Base-by-base conservation (phyloP, 2,329 filamentous ascomycete species). In the Niveomyces coronatus region DNA sequence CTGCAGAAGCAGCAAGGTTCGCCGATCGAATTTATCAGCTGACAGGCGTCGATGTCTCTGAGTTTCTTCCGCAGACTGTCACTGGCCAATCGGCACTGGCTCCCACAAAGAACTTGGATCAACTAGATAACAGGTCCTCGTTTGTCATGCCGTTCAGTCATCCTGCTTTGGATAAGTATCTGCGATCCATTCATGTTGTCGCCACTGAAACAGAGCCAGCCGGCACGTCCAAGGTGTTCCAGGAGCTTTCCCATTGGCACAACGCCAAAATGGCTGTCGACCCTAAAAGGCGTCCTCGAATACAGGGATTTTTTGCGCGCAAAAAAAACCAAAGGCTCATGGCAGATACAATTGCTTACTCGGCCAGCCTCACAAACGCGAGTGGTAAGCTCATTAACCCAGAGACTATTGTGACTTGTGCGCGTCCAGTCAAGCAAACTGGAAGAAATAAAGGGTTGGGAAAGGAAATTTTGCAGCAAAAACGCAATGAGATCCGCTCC, bases 341-440 rank as follows among this genome's bases (percentile, higher is more conserved):
- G 71, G 68, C 71, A 2, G 77, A 83, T 42, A 82, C 82, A 57
- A 67, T 69, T 19, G 64, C 68, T 1, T 87, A 86, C 52, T 78
- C 82, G 2, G 78, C 76, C 10, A 84, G 79, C 54, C 62, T 86
- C 32, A 82, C 78, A 0, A 79, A 77, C 40, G 65, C 74, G 1
- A 63, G 68, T 2, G 79, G 79, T 3, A 82, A 76, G 45, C 62
- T 61, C 3, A 64, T 85, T 5, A 66, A 80, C 17, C 78, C 78
- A 0, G 78, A 85, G 51, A 73, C 64, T 4, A 71, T 85, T 34
- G 69, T 79, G 13, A 19, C 31, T 13, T 5, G 13, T 14, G 14
- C 16, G 14, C n/a, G 5, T 34, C 11, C 20, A 4, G 18, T 2
- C 66, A 30, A 30, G 31, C 7, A 11, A 7, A 30, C 22, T 6